Conservation (phyloP, 768 basidiomycete species). For the Pulveroboletus sp. region DNA sequence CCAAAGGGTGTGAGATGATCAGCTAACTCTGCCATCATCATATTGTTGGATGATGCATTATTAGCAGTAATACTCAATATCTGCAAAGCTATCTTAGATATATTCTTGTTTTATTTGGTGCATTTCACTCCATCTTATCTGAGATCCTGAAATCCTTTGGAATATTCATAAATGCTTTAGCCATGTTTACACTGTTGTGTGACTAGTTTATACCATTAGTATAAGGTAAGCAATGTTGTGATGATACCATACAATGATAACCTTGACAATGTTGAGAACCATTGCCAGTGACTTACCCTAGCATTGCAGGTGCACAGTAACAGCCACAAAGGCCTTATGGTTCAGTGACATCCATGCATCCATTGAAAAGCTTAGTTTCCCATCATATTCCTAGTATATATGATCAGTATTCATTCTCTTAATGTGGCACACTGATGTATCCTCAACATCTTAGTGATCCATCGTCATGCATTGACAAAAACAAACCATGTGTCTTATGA, state of each 20-base stretch:
- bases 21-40: constrained; percentile 14
- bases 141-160: constrained; percentile 26
- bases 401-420: neutral
- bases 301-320: neutral
- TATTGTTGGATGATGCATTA: constrained; percentile 28
- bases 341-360: neutral
- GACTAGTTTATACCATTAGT: neutral
- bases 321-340: neutral
- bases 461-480: constrained; percentile 17
- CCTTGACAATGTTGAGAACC: neutral
- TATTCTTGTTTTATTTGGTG: neutral
- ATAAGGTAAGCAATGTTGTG: neutral
- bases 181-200: constrained; percentile 16
- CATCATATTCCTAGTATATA: constrained; percentile 1
- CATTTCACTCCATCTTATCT: constrained; percentile 31
- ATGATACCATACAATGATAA: neutral
- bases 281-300: neutral
- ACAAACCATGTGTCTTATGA: constrained; percentile 28
- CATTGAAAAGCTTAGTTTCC: neutral
- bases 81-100: constrained; percentile 8
- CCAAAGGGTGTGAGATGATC: constrained; percentile 18
- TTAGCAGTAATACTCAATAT: constrained; percentile 18
- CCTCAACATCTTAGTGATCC: constrained; percentile 29
- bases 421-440: constrained; percentile 1
- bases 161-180: constrained; percentile 18